phyloP scores from a whole-genome alignment of 495 filamentous ascomycete species.

The Entonaema liquescens region DNA sequence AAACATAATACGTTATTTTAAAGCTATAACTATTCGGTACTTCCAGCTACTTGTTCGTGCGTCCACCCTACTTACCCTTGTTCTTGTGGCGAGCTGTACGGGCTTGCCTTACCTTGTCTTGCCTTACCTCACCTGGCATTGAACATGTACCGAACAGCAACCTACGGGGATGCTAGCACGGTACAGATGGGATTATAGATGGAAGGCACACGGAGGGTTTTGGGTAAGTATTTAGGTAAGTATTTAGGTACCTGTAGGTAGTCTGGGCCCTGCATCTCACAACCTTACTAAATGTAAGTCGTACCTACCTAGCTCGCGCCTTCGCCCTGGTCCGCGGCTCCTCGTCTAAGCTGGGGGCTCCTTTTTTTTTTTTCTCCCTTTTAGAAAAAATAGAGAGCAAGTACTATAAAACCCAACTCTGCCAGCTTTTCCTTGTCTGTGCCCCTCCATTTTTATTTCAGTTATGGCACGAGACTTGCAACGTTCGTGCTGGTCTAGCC shows the following conservation, averaged over 20 bases:
- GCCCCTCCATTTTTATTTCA: constrained; percentile 50
- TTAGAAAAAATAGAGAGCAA: constrained; percentile 26
- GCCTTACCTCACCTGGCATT: constrained; percentile 37
- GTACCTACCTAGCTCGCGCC: constrained; percentile 41
- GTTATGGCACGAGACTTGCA: constrained; percentile 57
- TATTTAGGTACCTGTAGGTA: constrained; percentile 36
- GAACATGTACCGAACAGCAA: constrained; percentile 20
- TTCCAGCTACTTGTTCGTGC: neutral
- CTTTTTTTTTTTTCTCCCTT: constrained; percentile 36
- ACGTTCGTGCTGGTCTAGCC: constrained; percentile 50
- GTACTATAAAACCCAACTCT: constrained; percentile 58
- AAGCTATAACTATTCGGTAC: neutral
- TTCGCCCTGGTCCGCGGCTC: constrained; percentile 42
- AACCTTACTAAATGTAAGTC: constrained; percentile 38
- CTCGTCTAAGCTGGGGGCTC: constrained; percentile 41
- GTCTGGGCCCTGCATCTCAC: constrained; percentile 40
- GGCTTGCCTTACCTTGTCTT: constrained; percentile 34
- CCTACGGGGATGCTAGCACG: constrained; percentile 11
- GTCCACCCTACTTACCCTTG: constrained; percentile 3
- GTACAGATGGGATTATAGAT: constrained; percentile 14
- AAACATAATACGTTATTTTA: neutral
- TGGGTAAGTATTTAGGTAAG: constrained; percentile 15
- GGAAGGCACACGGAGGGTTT: constrained; percentile 5
- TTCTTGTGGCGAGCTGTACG: constrained; percentile 21
- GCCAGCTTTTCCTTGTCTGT: constrained; percentile 47